Evolutionary conservation across 805 yeast genomes (phyloP), one percentile per base, ranked within the genome.

Genomic region (Wickerhamiella nectarea): DNA sequence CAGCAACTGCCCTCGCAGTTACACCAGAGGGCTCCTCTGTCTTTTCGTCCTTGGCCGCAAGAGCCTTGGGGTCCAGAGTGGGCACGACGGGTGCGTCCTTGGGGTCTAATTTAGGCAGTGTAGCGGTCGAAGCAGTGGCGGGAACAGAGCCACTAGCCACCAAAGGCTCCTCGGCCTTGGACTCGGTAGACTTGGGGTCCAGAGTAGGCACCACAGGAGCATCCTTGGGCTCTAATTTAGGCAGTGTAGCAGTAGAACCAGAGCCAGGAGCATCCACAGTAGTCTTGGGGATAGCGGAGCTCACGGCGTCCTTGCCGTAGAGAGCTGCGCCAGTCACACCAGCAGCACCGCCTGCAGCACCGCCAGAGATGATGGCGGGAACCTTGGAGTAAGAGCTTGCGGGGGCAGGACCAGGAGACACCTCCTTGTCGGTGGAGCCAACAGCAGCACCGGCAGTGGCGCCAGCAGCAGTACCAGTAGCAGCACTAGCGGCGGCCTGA

Each of bases 321-420:
- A 38, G 33, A 22, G 24, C 44, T 35, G 40, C 44, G n/a, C 43
- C 50, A 8, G 43, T 43, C 36, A 36, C 38, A 24, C 26, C 42
- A 10, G 36, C 46, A 21, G 39, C 40, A 18, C 33, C 48, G 41
- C n/a, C n/a, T n/a, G 9, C 41, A 36, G 45, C 19, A 44, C 41
- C 34, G 48, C 51, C 33, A 11, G 43, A 37, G 28, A 19, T 43
- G 26, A 38, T 19, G 35, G 22, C 41, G 11, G 45, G 12, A 9
- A 22, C 18, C 36, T 36, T 26, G 36, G 41, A 29, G 21, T n/a
- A 17, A 20, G 37, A 10, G 34, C 35, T 44, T 6, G 48, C 44
- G 18, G 35, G 34, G 14, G 47, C 45, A 34, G 49, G 44, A 18
- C n/a, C n/a, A n/a, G n/a, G n/a, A n/a, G n/a, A n/a, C n/a, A n/a